Evolutionary conservation across 352 stramenopile species (phyloP).

Genomic region (Thalassiosira livingstoniorum): DNA sequence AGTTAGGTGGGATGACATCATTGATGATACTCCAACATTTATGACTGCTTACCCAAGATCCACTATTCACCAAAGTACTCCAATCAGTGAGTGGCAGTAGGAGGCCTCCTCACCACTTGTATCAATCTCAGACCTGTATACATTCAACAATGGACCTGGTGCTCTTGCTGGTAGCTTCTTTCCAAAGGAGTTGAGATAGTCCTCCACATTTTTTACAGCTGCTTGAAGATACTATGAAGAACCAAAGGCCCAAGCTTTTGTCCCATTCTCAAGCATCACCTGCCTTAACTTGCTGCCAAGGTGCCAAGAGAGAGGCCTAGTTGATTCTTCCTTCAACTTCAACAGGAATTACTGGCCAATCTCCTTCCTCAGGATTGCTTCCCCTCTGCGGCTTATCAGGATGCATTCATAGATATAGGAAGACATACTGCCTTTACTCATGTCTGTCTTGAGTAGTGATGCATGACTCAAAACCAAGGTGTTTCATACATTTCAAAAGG

Average conservation of each 20-base stretch:
- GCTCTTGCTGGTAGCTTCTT: constrained; percentile 1
- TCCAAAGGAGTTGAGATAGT: background rate
- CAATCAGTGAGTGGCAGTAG: constrained; percentile 59
- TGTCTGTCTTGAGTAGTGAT: background rate
- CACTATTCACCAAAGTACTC: constrained; percentile 49
- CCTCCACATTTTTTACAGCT: constrained; percentile 36
- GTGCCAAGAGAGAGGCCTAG: constrained; percentile 35
- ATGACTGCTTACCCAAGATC: constrained; percentile 47
- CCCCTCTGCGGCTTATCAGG: constrained; percentile 3
- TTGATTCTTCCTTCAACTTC: constrained; percentile 49
- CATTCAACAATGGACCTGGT: background rate
- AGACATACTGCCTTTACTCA: constrained; percentile 12
- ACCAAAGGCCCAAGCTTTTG: constrained; percentile 43
- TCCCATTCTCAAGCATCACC: constrained; percentile 48
- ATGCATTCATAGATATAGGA: constrained; percentile 26
- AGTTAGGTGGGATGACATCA: constrained; percentile 48
- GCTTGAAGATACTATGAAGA: constrained; percentile 46
- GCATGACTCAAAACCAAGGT: constrained; percentile 14
- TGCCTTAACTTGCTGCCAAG: constrained; percentile 50
- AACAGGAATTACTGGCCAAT: constrained; percentile 53
- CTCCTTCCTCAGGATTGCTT: constrained; percentile 40
- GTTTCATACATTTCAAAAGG: constrained; percentile 16
- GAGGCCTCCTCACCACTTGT: constrained; percentile 25
- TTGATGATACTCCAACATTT: constrained; percentile 37
- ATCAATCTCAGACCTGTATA: constrained; percentile 64